Evolutionary conservation across 2,329 filamentous ascomycete genomes (phyloP).

Genomic region (Calonectria henricotiae): DNA sequence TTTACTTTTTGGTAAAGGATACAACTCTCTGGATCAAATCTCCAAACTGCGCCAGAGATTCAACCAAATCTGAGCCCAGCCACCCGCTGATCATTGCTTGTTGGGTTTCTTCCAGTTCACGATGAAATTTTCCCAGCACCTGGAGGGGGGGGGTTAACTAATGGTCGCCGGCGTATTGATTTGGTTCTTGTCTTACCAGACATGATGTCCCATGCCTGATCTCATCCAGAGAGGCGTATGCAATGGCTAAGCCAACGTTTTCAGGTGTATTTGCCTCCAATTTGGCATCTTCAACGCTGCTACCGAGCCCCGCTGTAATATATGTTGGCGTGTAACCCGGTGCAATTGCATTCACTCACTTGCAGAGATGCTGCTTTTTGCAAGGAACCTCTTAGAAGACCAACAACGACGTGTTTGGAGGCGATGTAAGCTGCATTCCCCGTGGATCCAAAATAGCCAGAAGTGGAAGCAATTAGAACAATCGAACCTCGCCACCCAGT

Average conservation of each 20-base stretch:
- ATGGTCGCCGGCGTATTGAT: background rate
- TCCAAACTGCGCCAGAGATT: background rate
- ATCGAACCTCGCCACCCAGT: conserved; percentile 32
- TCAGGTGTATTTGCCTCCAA: background rate
- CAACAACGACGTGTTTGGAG: conserved; percentile 38
- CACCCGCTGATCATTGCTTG: background rate
- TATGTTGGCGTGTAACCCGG: background rate
- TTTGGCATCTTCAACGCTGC: background rate
- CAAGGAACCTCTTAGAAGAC: conserved; percentile 25
- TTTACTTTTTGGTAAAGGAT: background rate
- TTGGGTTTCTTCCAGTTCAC: background rate
- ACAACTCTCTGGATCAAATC: background rate
- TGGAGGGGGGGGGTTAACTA: background rate
- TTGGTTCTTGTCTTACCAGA: background rate
- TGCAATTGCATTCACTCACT: background rate
- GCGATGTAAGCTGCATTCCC: conserved; percentile 37
- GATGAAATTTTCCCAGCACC: background rate
- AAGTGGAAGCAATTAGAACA: conserved; percentile 32
- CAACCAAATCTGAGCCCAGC: background rate
- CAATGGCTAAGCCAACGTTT: background rate
- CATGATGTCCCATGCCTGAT: background rate
- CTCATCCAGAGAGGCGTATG: background rate
- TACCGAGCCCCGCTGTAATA: background rate
- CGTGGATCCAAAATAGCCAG: conserved; percentile 39
- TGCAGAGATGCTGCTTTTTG: background rate